Evolutionary conservation across 139 green algal genomes (phyloP).

Genomic region (Pedinophyceae sp.): DNA sequence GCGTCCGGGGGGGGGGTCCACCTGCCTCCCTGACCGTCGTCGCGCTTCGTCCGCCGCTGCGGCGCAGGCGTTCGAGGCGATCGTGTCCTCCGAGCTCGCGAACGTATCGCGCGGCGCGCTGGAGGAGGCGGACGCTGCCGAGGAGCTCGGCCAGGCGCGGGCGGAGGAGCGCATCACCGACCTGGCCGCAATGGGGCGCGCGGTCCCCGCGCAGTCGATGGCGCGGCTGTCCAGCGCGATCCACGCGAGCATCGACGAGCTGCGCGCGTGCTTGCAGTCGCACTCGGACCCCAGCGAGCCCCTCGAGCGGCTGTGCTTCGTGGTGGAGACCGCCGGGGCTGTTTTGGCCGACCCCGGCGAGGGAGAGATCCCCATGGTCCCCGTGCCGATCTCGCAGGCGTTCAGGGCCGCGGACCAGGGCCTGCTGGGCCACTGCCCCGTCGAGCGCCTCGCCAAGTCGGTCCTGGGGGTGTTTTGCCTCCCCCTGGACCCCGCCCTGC

Average conservation of each 20-base stretch:
- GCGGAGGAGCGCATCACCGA: constrained; percentile 38
- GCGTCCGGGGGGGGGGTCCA: too few relatives aligned
- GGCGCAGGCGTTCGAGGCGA: constrained; percentile 18
- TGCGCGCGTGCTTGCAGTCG: constrained; percentile 8
- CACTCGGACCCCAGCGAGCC: constrained; percentile 20
- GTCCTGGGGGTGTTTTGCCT: constrained; percentile 21
- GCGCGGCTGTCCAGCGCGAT: constrained; percentile 24
- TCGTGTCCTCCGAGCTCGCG: constrained; percentile 25
- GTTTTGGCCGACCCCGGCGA: constrained; percentile 59
- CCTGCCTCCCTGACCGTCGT: too few relatives aligned
- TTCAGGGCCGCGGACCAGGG: constrained; percentile 8
- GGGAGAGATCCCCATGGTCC: constrained; percentile 62
- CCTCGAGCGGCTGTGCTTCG: constrained; percentile 67
- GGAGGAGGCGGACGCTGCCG: constrained; percentile 40
- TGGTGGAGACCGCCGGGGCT: constrained; percentile 40
- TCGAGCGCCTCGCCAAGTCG: constrained; percentile 13
- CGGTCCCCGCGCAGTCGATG: constrained; percentile 21
- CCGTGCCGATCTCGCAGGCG: constrained; percentile 25
- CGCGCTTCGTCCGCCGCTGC: constrained; percentile 10
- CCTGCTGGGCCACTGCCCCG: constrained; percentile 8
- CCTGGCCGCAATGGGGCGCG: constrained; percentile 37
- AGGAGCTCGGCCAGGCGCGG: constrained; percentile 9
- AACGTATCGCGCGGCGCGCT: constrained; percentile 29
- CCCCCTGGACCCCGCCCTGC: constrained; percentile 14
- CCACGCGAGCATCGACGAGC: constrained; percentile 4